phyloP scores from a whole-genome alignment of 2,329 filamentous ascomycete genomes.

The Ceratocystis alfenasii region DNA sequence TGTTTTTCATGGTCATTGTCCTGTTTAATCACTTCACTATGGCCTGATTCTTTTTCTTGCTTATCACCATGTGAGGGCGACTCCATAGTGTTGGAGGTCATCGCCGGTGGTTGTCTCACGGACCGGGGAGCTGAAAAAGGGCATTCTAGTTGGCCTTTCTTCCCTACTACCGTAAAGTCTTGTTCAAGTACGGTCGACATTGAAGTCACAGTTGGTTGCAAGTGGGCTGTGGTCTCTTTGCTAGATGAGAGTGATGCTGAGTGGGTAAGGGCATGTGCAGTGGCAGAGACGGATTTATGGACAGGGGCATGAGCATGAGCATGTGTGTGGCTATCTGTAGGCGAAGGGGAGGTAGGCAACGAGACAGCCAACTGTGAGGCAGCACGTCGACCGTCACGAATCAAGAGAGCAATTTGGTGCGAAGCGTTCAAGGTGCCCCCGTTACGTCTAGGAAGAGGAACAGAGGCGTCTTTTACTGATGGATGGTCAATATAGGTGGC shows the following conservation, averaged over 20 bases:
- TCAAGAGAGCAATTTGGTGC: constrained; percentile 50
- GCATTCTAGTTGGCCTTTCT: constrained; percentile 65
- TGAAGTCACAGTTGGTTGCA: constrained; percentile 39
- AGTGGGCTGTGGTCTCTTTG: constrained; percentile 37
- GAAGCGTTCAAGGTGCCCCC: constrained; percentile 33
- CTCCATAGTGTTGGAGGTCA: not conserved
- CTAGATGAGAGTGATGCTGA: constrained; percentile 30
- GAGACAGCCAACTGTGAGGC: constrained; percentile 42
- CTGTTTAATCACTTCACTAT: constrained; percentile 21
- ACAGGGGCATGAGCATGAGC: not conserved
- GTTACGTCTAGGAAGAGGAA: constrained; percentile 43
- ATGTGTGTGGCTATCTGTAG: constrained; percentile 4
- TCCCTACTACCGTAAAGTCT: constrained; percentile 81
- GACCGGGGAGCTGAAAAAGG: constrained; percentile 48
- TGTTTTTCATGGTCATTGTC: constrained; percentile 26
- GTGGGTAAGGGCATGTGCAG: constrained; percentile 6
- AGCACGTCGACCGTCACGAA: constrained; percentile 51
- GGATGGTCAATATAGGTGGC: constrained; percentile 37
- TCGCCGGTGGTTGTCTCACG: not conserved
- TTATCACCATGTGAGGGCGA: constrained; percentile 21
- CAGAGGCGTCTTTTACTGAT: constrained; percentile 38
- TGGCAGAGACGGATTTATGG: constrained; percentile 1
- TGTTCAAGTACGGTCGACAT: constrained; percentile 62
- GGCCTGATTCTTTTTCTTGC: constrained; percentile 24
- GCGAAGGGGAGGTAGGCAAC: constrained; percentile 27